Percentiles rank a stretch among this genome's conserved stretches.
Conservation (phyloP, 345 rosid genomes). For the Pistacia vera region DNA sequence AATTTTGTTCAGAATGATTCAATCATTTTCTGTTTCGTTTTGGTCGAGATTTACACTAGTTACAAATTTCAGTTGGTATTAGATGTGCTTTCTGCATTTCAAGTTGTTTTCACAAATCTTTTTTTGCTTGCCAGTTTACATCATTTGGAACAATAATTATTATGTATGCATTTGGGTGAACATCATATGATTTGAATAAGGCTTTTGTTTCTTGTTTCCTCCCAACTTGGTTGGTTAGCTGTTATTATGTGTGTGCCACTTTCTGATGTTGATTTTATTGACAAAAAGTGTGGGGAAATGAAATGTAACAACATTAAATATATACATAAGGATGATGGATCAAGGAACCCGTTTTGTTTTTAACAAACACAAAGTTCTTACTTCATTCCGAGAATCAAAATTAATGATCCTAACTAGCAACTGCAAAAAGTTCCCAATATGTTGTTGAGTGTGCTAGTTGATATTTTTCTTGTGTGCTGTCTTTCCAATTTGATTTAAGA, state of each 20-base stretch:
- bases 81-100: constrained; percentile 15
- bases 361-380: neutral
- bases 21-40: neutral
- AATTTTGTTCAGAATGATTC: neutral
- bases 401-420: neutral
- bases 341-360: neutral
- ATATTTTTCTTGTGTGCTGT: neutral
- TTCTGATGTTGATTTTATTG: neutral
- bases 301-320: neutral
- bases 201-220: neutral
- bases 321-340: neutral
- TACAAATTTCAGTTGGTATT: neutral
- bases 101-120: neutral
- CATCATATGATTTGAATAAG: neutral
- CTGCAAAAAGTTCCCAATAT: too few species aligned
- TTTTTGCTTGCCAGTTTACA: too few species aligned
- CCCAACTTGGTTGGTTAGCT: neutral
- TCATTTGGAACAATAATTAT: too few species aligned
- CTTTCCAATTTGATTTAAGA: neutral
- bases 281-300: neutral
- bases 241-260: neutral
- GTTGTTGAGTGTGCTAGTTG: neutral
- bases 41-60: neutral
- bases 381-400: neutral
- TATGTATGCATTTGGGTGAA: too few species aligned